Evolutionary conservation across 371 early-diverging fungal species (phyloP), one percentile per base, ranked within the genome.

Genomic region (Mucor irregularis): DNA sequence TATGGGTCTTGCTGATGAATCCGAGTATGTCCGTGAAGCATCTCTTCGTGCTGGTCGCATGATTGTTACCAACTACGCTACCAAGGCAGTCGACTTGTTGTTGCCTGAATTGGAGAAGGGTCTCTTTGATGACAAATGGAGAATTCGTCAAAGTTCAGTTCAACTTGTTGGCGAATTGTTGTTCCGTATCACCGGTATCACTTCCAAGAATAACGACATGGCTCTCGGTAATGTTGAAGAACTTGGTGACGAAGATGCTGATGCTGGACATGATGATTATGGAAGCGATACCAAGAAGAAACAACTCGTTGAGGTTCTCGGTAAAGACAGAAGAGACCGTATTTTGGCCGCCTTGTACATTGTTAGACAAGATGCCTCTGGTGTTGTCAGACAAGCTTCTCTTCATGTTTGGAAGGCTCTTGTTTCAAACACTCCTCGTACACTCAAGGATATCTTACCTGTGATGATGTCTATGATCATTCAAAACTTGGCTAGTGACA

Each of bases 141-240:
- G 97, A 57, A 96, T 98, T 71, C 90, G 99, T 16, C 94, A 92
- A 54, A 90, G 92, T 47, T 94, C 95, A 16, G 87, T 96, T 2
- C 95, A 97, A 73, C 83, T 98, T 44, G 85, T 98, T 61, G 98
- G 98, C 33, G 98, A 98, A 69, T 71, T 98, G 34, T 71, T 98
- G 31, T 93, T 89, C 83, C 85, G 92, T 46, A 90, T 98, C 54
- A 92, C 94, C 2, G 97, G 97, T 37, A 83, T 90, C 37, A 81
- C 82, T 56, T 84, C 82, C 56, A 89, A 84, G 59, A 72, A 75
- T 39, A 66, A 37, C 16, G 53, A 68, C 17, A 61, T 72, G 56
- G 72, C 73, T 7, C 61, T 73, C 17, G 78, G 74, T 48, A 74
- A 81, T 39, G 57, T 68, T 28, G 73, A 65, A 16, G 71, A 71